These are phyloP conservation scores for Westerdykella ornata DNA, from an alignment of 2,329 filamentous ascomycete species.

Conservation along the genomic window DNA sequence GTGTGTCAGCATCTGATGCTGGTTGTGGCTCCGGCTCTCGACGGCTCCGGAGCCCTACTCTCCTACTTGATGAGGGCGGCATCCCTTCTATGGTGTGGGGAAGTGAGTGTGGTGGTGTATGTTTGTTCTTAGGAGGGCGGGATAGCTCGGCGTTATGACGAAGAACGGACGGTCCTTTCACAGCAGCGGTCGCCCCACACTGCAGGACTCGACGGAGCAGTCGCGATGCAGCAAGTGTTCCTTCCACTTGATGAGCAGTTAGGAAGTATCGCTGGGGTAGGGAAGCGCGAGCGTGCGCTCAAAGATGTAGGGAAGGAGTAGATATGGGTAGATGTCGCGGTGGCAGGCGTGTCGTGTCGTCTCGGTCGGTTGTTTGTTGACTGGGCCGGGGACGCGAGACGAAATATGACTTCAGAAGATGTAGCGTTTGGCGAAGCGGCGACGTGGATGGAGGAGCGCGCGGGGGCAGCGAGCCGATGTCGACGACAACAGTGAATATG, in stretches of 20 bases:
- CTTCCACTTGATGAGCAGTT: not conserved
- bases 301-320: not conserved
- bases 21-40: conserved; percentile 28
- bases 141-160: not conserved
- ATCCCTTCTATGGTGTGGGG: conserved; percentile 15
- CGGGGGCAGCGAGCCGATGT: not conserved
- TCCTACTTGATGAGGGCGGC: conserved; percentile 26
- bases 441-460: not conserved
- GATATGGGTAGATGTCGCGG: not conserved
- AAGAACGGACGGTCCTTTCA: not conserved
- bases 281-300: not conserved
- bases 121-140: not conserved
- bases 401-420: not conserved
- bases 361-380: not conserved
- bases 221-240: not conserved
- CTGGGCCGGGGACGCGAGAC: not conserved
- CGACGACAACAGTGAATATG: not conserved
- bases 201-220: conserved; percentile 10
- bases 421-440: not conserved
- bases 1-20: conserved; percentile 39
- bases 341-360: not conserved
- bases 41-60: conserved; percentile 25
- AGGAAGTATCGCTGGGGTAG: not conserved
- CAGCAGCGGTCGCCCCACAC: conserved; percentile 6
- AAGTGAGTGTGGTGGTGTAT: conserved; percentile 1